A percentile compares a stretch with the other conserved stretches of the same genome.
Conservation (phyloP, 2,329 filamentous ascomycete genomes). For the Scytalidium lignicola region DNA sequence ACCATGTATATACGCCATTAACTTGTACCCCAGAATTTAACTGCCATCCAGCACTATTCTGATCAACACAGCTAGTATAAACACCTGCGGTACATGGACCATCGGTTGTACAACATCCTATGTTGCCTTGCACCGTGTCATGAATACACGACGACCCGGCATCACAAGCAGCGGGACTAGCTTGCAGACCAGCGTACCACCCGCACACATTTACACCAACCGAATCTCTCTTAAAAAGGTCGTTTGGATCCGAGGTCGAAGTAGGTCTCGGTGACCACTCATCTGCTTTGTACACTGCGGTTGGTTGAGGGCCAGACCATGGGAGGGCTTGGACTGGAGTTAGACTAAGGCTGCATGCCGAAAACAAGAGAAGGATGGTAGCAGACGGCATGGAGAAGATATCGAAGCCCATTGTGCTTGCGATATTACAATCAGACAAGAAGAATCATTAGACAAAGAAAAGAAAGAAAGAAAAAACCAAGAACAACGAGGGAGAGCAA, state of each 20-base stretch:
- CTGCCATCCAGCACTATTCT: slow-evolving; percentile 18
- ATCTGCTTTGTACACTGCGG: slow-evolving; percentile 18
- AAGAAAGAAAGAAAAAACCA: not conserved
- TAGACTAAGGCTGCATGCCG: slow-evolving; percentile 6
- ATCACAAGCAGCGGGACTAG: slow-evolving; percentile 16
- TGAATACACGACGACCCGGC: slow-evolving; percentile 24
- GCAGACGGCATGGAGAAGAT: slow-evolving; percentile 24
- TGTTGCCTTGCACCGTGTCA: slow-evolving; percentile 19
- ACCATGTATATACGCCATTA: slow-evolving; percentile 26
- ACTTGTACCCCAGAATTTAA: slow-evolving; percentile 9
- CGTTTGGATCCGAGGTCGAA: slow-evolving; percentile 11
- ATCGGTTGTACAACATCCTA: slow-evolving; percentile 25
- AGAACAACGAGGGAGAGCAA: not conserved
- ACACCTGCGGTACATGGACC: slow-evolving; percentile 23
- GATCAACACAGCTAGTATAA: slow-evolving; percentile 25
- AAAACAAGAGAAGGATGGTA: slow-evolving; percentile 17
- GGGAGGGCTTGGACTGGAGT: slow-evolving; percentile 17
- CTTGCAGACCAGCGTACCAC: slow-evolving; percentile 22
- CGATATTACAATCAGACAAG: not conserved
- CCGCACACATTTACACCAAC: slow-evolving; percentile 22
- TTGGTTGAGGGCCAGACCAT: slow-evolving; percentile 18
- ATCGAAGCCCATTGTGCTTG: slow-evolving; percentile 1
- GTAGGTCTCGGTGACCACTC: slow-evolving; percentile 24
- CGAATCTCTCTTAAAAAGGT: slow-evolving; percentile 20
- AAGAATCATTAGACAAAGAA: not conserved